Evolutionary conservation across 2,329 filamentous ascomycete species (phyloP).

Genomic region (Xylariaceae sp.): DNA sequence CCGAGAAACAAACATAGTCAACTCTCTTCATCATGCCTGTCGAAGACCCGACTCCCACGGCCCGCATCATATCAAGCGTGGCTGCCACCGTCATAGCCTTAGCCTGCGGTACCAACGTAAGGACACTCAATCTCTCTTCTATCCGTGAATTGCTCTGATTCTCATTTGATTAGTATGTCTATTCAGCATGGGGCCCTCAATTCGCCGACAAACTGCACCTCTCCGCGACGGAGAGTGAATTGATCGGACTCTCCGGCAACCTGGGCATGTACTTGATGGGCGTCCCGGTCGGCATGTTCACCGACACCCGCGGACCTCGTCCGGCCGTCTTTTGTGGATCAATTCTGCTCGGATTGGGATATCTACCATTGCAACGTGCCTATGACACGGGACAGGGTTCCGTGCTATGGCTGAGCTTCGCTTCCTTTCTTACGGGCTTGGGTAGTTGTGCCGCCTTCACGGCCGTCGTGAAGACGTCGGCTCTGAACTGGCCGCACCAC

Average conservation of each 20-base stretch:
- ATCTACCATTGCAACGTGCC: slow-evolving; percentile 77
- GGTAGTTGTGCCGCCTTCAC: slow-evolving; percentile 90
- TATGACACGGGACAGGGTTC: slow-evolving; percentile 63
- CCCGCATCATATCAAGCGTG: slow-evolving; percentile 74
- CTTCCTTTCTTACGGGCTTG: slow-evolving; percentile 77
- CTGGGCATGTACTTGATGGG: slow-evolving; percentile 91
- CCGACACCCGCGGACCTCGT: slow-evolving; percentile 76
- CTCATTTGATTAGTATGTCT: slow-evolving; percentile 68
- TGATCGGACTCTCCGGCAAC: slow-evolving; percentile 82
- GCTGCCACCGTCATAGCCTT: slow-evolving; percentile 81
- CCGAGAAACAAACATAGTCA: background rate
- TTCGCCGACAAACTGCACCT: slow-evolving; percentile 83
- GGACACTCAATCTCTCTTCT: slow-evolving; percentile 27
- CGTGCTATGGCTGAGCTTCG: slow-evolving; percentile 66
- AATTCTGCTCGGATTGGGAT: slow-evolving; percentile 68
- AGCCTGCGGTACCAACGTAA: slow-evolving; percentile 87
- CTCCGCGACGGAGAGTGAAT: slow-evolving; percentile 86
- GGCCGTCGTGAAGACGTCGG: slow-evolving; percentile 78
- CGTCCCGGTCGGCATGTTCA: slow-evolving; percentile 80
- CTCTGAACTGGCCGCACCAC: slow-evolving; percentile 85
- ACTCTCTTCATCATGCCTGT: slow-evolving; percentile 35
- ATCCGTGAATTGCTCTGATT: slow-evolving; percentile 7
- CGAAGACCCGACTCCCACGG: slow-evolving; percentile 50
- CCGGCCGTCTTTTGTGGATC: slow-evolving; percentile 72
- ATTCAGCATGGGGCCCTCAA: slow-evolving; percentile 95